Percentiles rank a stretch among this genome's conserved stretches.
These are phyloP conservation scores for Macaranga tanarius DNA, from an alignment of 441 rosid species.

Conservation along the genomic window DNA sequence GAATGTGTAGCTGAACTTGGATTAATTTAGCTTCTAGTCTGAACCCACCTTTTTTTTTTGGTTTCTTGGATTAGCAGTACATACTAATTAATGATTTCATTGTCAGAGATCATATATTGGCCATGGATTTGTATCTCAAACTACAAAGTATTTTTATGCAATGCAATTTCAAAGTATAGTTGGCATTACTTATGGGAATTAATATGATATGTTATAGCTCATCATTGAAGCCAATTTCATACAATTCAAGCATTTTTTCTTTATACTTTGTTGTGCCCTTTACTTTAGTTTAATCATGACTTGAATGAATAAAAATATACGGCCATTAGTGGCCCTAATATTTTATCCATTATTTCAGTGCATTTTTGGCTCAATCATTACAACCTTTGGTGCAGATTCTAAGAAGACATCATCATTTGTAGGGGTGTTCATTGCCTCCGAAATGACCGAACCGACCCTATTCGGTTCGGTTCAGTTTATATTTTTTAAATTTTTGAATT, in stretches of 20 bases:
- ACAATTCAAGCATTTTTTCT: too few relatives aligned
- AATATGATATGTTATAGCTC: background rate
- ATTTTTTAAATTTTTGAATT: too few relatives aligned
- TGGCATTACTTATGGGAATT: background rate
- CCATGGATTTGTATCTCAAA: background rate
- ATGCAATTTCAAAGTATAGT: background rate
- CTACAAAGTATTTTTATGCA: conserved; percentile 2
- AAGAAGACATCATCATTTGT: background rate
- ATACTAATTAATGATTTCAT: conserved; percentile 19
- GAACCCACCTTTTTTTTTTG: background rate
- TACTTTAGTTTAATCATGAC: background rate
- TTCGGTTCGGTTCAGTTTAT: too few relatives aligned
- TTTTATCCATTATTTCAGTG: background rate
- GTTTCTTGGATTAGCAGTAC: conserved; percentile 1
- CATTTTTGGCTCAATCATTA: background rate
- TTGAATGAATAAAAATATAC: background rate
- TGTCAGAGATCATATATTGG: background rate
- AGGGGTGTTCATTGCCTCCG: too few relatives aligned
- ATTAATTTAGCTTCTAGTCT: background rate
- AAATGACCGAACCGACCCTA: too few relatives aligned
- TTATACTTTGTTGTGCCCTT: background rate
- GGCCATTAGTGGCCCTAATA: background rate
- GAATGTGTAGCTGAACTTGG: conserved; percentile 26
- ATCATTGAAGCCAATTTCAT: background rate
- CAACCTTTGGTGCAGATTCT: background rate